phyloP scores from a whole-genome alignment of 2,329 filamentous ascomycete genomes.

The Ascomycota sp. region DNA sequence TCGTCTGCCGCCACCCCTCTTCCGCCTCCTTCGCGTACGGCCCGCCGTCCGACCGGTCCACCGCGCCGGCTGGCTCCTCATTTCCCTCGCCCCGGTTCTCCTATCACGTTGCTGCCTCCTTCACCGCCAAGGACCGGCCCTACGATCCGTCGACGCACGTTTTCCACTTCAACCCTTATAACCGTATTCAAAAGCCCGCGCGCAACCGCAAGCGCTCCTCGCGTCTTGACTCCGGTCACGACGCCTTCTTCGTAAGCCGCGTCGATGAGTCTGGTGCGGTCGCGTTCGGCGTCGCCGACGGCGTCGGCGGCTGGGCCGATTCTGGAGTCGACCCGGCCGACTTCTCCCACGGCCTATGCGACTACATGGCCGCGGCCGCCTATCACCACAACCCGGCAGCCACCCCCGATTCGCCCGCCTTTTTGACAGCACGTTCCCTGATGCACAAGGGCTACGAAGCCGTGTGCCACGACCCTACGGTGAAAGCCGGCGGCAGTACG shows the following conservation, averaged over 20 bases:
- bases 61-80: too few relatives aligned
- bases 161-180: slow-evolving; percentile 56
- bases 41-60: too few relatives aligned
- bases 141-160: slow-evolving; percentile 50
- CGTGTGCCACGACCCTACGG: slow-evolving; percentile 50
- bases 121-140: slow-evolving; percentile 48
- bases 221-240: slow-evolving; percentile 68
- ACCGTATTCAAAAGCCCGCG: too few relatives aligned
- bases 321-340: slow-evolving; percentile 85
- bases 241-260: slow-evolving; percentile 82
- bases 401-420: slow-evolving; percentile 12
- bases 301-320: slow-evolving; percentile 87
- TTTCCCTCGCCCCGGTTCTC: slow-evolving; percentile 28
- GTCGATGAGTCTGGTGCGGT: slow-evolving; percentile 53
- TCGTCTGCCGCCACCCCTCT: too few relatives aligned
- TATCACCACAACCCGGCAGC: slow-evolving; percentile 28
- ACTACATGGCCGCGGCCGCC: slow-evolving; percentile 71
- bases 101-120: slow-evolving; percentile 56
- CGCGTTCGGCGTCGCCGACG: slow-evolving; percentile 79
- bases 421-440: slow-evolving; percentile 42
- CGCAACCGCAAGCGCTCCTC: slow-evolving; percentile 26
- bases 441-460: slow-evolving; percentile 73
- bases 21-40: too few relatives aligned
- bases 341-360: slow-evolving; percentile 84
- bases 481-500: slow-evolving; percentile 75